Percentiles rank a stretch among this genome's conserved stretches.
Conservation (phyloP, 2,329 filamentous ascomycete species). For the Cladosporium sp. region DNA sequence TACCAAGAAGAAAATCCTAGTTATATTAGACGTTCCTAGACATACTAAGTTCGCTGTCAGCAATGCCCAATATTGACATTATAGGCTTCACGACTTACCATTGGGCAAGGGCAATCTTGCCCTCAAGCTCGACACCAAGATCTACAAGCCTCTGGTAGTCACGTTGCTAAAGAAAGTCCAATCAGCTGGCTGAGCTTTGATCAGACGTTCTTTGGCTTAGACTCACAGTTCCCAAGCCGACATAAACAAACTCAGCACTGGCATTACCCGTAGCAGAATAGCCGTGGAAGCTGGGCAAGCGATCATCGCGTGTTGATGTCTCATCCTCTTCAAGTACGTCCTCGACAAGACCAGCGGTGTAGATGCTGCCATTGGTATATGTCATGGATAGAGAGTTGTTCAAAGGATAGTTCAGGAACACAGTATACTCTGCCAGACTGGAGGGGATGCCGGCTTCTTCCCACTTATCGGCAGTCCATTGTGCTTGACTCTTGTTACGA, state of each 20-base stretch:
- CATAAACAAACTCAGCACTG: slow-evolving; percentile 50
- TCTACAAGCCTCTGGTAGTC: slow-evolving; percentile 33
- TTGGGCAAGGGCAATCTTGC: slow-evolving; percentile 52
- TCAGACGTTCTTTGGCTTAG: no score
- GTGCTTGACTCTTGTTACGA: slow-evolving; percentile 49
- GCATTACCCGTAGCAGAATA: slow-evolving; percentile 51
- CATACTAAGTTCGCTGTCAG: neutral
- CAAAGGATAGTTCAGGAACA: slow-evolving; percentile 51
- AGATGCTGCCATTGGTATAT: slow-evolving; percentile 66
- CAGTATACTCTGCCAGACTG: slow-evolving; percentile 42
- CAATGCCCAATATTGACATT: neutral
- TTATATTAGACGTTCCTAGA: neutral
- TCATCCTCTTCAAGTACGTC: slow-evolving; percentile 31
- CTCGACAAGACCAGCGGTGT: slow-evolving; percentile 55
- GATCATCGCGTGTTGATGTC: slow-evolving; percentile 28
- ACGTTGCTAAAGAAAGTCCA: neutral
- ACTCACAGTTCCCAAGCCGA: slow-evolving; percentile 40
- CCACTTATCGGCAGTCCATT: slow-evolving; percentile 51
- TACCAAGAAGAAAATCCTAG: neutral
- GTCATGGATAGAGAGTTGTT: slow-evolving; percentile 46
- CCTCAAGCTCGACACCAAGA: slow-evolving; percentile 48
- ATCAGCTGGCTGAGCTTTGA: neutral
- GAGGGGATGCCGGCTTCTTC: slow-evolving; percentile 47
- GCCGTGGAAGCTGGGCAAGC: slow-evolving; percentile 48
- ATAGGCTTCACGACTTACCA: slow-evolving; percentile 31